Conservation (phyloP, 2,329 filamentous ascomycete genomes). For the Geoglossum cookeanum region DNA sequence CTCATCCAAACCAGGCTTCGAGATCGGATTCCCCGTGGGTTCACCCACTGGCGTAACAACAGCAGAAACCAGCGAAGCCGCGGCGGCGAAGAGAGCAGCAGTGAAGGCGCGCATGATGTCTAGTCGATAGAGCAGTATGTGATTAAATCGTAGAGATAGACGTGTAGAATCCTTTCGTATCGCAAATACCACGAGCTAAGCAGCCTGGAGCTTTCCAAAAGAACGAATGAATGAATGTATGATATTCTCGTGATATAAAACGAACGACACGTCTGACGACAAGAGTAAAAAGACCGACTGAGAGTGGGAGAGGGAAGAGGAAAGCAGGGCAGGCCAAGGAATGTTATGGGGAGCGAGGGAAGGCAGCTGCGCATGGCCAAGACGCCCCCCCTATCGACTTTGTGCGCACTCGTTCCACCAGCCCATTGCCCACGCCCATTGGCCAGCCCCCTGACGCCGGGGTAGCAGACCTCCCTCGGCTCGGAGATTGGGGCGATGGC, state of each 20-base stretch:
- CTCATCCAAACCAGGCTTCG: constrained; percentile 29
- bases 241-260: neutral
- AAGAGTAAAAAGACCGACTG: neutral
- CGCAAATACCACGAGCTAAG: too few species aligned
- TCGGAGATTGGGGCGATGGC: neutral
- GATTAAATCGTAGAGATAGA: too few species aligned
- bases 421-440: too few species aligned
- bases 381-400: too few species aligned
- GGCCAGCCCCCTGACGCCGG: too few species aligned
- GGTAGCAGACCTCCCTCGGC: neutral
- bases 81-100: constrained; percentile 10
- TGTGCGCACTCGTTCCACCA: too few species aligned
- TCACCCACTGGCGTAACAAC: constrained; percentile 12
- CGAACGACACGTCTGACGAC: neutral
- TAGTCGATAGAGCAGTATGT: neutral
- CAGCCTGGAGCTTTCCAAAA: neutral
- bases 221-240: neutral
- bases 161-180: too few species aligned
- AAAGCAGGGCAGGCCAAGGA: too few species aligned
- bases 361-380: too few species aligned
- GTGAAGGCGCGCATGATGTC: constrained; percentile 12
- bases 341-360: too few species aligned
- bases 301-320: neutral
- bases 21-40: constrained; percentile 35
- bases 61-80: constrained; percentile 14